phyloP scores from a whole-genome alignment of 495 filamentous ascomycete species.

The Chaetomium fimeti region DNA sequence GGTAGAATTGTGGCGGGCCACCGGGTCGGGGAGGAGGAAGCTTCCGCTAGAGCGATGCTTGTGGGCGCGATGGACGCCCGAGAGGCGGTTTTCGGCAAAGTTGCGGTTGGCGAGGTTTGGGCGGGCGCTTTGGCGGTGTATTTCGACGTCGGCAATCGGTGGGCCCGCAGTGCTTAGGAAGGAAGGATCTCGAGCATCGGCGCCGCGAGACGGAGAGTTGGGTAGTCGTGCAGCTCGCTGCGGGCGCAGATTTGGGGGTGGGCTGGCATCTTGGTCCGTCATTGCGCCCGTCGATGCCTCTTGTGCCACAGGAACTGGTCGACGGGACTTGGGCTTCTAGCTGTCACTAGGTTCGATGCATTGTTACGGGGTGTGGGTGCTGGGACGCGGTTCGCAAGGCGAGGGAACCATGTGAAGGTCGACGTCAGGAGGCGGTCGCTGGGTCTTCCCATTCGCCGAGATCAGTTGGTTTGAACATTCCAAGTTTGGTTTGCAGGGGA shows the following conservation, averaged over 20 bases:
- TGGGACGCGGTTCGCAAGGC: neutral
- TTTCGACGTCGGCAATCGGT: constrained; percentile 23
- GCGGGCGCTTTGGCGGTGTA: no score
- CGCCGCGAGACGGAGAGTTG: constrained; percentile 16
- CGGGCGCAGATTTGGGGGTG: constrained; percentile 25
- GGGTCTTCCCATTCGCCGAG: constrained; percentile 14
- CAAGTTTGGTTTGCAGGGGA: constrained; percentile 3
- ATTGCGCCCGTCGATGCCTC: constrained; percentile 27
- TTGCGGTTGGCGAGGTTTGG: constrained; percentile 18
- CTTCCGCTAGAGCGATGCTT: constrained; percentile 46
- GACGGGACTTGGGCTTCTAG: constrained; percentile 10
- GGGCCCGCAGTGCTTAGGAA: constrained; percentile 20
- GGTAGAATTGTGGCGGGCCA: constrained; percentile 14
- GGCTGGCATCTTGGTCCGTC: constrained; percentile 32
- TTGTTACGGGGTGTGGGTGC: neutral
- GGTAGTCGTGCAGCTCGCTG: constrained; percentile 28
- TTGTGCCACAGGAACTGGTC: neutral
- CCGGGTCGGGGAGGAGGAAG: constrained; percentile 47
- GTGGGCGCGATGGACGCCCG: constrained; percentile 34
- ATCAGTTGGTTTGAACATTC: neutral
- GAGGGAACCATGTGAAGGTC: constrained; percentile 15
- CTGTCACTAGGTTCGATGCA: neutral
- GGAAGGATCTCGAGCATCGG: constrained; percentile 32
- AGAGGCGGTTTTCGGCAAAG: constrained; percentile 31
- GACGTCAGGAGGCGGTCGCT: constrained; percentile 8